Evolutionary conservation across 2,329 filamentous ascomycete genomes (phyloP), one percentile per base, ranked within the genome.

Genomic region (Chrysoporthe deuterocubensis): DNA sequence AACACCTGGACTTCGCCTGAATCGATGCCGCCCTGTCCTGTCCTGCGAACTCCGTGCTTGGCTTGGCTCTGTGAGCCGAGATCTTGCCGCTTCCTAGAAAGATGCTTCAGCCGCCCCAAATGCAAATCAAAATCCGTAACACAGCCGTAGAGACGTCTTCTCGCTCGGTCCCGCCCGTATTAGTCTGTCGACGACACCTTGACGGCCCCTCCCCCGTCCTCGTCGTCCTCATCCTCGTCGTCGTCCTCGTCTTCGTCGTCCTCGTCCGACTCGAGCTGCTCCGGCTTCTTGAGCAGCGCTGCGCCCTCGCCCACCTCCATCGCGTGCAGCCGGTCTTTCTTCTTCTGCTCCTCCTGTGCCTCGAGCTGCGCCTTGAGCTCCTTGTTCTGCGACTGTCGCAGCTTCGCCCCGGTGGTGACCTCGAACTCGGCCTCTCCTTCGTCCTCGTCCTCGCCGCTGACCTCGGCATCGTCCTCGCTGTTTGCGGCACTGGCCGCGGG

Each of bases 221-320:
- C 67, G 1, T 66, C 50, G 9, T 69, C 65, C 21, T 66, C 50
- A 6, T 69, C 65, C 21, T 69, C 67, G 14, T 75, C 73, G 1
- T 75, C 74, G 4, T 74, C 73, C 1, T 74, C 66, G 9, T 61
- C 66, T 1, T 56, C 56, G 1, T 63, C 65, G 2, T 75, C 75
- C 1, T 75, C 73, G 4, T 74, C 71, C 14, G 74, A 70, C 46
- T 72, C 71, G 5, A 67, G 62, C 16, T 69, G 62, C 11, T 42
- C 52, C 6, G 68, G 59, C 66, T 72, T 68, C 67, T 76, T 76
- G 44, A 76, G 70, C 64, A 88, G 76, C 9, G 85, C 86, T 2
- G 81, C 82, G 14, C 86, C 86, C 73, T 89, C 86, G 67, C 83
- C 84, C 2, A 86, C 82, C 71, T 89, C 86, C 86, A 89, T 89